Base-by-base conservation (phyloP, 2,329 filamentous ascomycete genomes). In the Paramyrothecium sp. region DNA sequence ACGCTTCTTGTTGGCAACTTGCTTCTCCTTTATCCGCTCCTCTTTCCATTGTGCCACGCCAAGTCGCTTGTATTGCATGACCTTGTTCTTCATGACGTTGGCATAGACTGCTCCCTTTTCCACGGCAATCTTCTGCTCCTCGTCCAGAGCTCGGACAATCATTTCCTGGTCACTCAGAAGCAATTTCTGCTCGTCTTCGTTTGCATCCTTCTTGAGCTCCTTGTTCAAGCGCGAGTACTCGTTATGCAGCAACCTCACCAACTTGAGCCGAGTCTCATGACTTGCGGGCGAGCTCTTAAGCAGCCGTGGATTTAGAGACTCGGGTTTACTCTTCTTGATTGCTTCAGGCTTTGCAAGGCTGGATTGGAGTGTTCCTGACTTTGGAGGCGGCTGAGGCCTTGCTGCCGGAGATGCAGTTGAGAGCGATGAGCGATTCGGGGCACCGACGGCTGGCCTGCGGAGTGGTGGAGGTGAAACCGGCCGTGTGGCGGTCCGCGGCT, bases 11-110 rank as follows among this genome's bases (percentile, higher is more conserved):
- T 55, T 58, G 58, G 63, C 65, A 58, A 67, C 75, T 57, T 60
- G 69, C 58, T 81, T 76, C 53, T 74, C 72, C 55, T 72, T 70
- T 47, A 71, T 59, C 51, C 84, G 78, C 61, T 89, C 86, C 30
- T 85, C 81, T 58, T 84, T 83, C 91, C 93, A 98, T 51, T 90
- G 83, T 3, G 82, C 79, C 3, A 85, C 68, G 1, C 78, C 79
- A 89, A 96, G 93, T 60, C 89, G 89, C 67, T 89, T 91, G 68
- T 92, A 87, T 48, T 81, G 81, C 65, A 89, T 82, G 58, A 98
- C 89, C 34, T 87, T 87, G 62, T 92, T 90, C 69, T 93, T 96
- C 71, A 98, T 86, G 23, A 92, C 79, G 65, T 96, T 97, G 8
- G 83, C 79, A 67, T 99, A 99, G 26, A 98, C 85, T 0, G 82